Conservation (phyloP, 768 basidiomycete species). For the Postia placenta region DNA sequence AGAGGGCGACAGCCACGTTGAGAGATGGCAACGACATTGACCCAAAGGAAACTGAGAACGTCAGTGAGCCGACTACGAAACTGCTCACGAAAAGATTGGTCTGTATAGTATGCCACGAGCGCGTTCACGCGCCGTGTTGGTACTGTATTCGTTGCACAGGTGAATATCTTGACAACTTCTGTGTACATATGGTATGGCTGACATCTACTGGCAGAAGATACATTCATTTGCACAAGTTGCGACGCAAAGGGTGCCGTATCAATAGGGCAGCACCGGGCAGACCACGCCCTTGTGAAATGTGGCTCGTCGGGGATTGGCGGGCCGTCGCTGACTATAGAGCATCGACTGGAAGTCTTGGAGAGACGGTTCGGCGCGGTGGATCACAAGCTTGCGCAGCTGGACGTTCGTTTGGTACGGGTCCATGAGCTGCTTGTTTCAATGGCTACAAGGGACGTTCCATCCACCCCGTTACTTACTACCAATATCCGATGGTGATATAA, state of each 20-base stretch:
- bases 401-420: background rate
- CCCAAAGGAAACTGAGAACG: too few species aligned
- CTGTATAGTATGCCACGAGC: slow-evolving; percentile 18
- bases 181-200: background rate
- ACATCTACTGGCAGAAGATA: slow-evolving; percentile 4
- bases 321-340: background rate
- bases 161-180: background rate
- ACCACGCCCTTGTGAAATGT: background rate
- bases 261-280: background rate
- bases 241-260: slow-evolving; percentile 9
- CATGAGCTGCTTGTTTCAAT: background rate
- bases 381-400: background rate
- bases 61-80: background rate
- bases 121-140: slow-evolving; percentile 24
- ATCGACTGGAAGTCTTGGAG: background rate
- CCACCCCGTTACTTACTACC: too few species aligned
- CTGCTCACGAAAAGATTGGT: slow-evolving; percentile 7
- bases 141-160: slow-evolving; percentile 23
- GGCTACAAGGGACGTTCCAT: too few species aligned
- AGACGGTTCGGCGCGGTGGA: too few species aligned
- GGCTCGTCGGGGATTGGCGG: background rate
- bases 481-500: too few species aligned
- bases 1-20: slow-evolving; percentile 10
- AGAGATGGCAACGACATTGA: slow-evolving; percentile 2
- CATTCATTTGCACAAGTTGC: slow-evolving; percentile 21